A percentile compares a stretch with the other conserved stretches of the same genome.
Conservation (phyloP, 1,284 basidiomycete species). For the Sanghuangporus weigelae region DNA sequence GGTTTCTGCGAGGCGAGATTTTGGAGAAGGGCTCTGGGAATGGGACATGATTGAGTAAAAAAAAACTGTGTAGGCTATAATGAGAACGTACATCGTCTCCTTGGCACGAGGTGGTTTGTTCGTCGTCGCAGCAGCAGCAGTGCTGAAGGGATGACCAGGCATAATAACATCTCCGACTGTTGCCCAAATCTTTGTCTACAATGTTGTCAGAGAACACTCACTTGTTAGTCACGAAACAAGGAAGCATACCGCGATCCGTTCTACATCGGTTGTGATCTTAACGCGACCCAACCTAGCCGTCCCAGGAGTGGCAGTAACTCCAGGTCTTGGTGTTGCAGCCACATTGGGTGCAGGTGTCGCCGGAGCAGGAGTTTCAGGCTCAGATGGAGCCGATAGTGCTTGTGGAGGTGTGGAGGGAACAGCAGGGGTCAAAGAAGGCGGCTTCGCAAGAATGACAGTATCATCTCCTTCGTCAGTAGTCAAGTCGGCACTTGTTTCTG, state of each 20-base stretch:
- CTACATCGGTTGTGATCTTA: conserved; percentile 48
- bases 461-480: conserved; percentile 15
- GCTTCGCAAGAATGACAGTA: conserved; percentile 11
- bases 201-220: background rate
- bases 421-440: background rate
- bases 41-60: conserved; percentile 20
- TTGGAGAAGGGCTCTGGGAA: conserved; percentile 49
- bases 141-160: conserved; percentile 45
- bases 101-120: conserved; percentile 47
- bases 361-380: conserved; percentile 3
- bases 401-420: background rate
- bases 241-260: conserved; percentile 48
- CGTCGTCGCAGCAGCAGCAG: conserved; percentile 23
- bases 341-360: background rate
- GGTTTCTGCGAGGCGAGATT: conserved; percentile 31
- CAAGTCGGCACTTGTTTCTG: background rate
- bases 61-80: background rate
- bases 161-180: conserved; percentile 59
- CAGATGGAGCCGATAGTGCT: background rate
- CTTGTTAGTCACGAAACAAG: conserved; percentile 23
- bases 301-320: conserved; percentile 13
- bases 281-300: conserved; percentile 30
- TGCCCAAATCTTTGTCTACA: conserved; percentile 61
- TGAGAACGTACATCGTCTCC: conserved; percentile 54
- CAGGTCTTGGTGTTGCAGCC: background rate